A percentile compares a stretch with the other conserved stretches of the same genome.
phyloP scores from a whole-genome alignment of 345 rosid species.

The Acer negundo region DNA sequence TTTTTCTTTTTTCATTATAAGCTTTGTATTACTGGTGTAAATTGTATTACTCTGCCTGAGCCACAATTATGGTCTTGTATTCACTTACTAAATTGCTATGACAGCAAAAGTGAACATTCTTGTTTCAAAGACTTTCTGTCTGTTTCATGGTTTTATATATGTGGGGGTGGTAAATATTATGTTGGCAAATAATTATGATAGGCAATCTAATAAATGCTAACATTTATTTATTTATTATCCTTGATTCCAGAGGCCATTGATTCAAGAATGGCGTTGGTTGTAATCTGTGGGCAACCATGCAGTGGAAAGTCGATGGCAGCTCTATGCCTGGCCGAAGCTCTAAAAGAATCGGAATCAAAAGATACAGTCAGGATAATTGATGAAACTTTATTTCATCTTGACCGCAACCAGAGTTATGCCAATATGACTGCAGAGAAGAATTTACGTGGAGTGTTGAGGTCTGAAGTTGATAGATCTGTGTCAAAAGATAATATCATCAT shows the following conservation, averaged over 20 bases:
- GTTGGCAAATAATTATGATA: neutral
- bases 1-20: neutral
- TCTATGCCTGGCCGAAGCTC: slow-evolving; percentile 56
- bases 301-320: slow-evolving; percentile 89
- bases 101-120: neutral
- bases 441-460: slow-evolving; percentile 86
- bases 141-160: neutral
- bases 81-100: neutral
- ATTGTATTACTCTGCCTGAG: neutral
- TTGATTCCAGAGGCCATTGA: neutral
- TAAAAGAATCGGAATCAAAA: slow-evolving; percentile 67
- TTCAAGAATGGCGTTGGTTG: slow-evolving; percentile 77
- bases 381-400: slow-evolving; percentile 84
- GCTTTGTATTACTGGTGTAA: neutral
- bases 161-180: neutral
- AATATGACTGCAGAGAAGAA: slow-evolving; percentile 91
- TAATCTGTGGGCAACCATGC: slow-evolving; percentile 93
- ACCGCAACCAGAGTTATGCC: slow-evolving; percentile 86
- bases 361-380: slow-evolving; percentile 62
- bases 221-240: neutral
- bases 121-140: neutral
- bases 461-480: slow-evolving; percentile 97
- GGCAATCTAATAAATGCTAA: neutral
- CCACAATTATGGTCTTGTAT: neutral
- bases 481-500: slow-evolving; percentile 78